phyloP scores from a whole-genome alignment of 345 rosid genomes.

The Citrus sp. region DNA sequence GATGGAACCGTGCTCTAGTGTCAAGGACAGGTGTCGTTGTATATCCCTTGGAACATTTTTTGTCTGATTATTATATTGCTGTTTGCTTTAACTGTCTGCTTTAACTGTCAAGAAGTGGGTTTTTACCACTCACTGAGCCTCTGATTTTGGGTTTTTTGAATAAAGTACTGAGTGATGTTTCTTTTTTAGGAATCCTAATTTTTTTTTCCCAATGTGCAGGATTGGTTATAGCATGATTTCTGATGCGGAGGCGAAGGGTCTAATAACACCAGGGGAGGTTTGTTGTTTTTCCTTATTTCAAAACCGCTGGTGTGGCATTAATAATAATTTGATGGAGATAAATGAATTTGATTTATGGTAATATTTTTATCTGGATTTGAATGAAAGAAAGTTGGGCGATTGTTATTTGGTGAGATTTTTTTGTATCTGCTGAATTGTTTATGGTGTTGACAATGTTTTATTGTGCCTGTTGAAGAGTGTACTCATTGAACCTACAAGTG shows the following conservation, averaged over 20 bases:
- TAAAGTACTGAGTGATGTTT: neutral
- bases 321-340: neutral
- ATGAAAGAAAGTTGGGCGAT: neutral
- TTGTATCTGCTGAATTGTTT: constrained; percentile 4
- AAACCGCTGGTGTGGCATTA: neutral
- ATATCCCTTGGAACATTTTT: neutral
- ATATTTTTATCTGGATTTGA: constrained; percentile 4
- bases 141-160: neutral
- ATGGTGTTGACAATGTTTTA: constrained; percentile 8
- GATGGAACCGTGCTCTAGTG: constrained; percentile 80
- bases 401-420: neutral
- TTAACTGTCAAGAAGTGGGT: neutral
- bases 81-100: neutral
- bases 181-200: neutral
- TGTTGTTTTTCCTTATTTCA: neutral
- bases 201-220: constrained; percentile 33
- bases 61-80: neutral
- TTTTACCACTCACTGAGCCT: neutral
- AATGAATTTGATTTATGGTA: neutral
- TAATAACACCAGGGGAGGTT: constrained; percentile 79
- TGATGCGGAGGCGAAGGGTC: constrained; percentile 80
- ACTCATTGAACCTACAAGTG: constrained; percentile 93
- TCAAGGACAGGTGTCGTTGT: constrained; percentile 64
- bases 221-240: constrained; percentile 89
- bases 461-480: constrained; percentile 52